phyloP scores from a whole-genome alignment of 2,329 filamentous ascomycete species.

The Colletotrichum tofieldiae region DNA sequence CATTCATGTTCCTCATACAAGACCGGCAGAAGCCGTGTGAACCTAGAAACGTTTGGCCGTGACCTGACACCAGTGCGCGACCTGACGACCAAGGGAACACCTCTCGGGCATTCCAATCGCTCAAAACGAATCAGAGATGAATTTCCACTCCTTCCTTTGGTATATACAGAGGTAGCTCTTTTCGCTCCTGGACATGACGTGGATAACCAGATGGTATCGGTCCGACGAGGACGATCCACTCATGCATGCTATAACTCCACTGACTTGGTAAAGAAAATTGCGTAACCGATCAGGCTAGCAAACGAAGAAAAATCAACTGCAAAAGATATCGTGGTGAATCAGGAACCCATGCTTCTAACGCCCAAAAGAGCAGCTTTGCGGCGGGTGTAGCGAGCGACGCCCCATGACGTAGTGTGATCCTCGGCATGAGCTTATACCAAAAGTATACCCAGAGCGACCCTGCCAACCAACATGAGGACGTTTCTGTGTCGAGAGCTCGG shows the following conservation, averaged over 20 bases:
- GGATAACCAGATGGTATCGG: constrained; percentile 9
- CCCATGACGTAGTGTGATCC: constrained; percentile 20
- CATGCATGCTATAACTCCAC: constrained; percentile 23
- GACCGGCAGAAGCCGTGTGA: not conserved
- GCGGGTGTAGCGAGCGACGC: constrained; percentile 30
- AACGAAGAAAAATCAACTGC: constrained; percentile 28
- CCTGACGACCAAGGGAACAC: not conserved
- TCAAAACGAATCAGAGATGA: constrained; percentile 27
- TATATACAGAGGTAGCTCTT: constrained; percentile 35
- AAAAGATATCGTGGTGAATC: constrained; percentile 21
- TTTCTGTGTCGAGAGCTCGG: not conserved
- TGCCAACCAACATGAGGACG: not conserved
- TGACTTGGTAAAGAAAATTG: constrained; percentile 25
- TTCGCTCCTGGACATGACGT: constrained; percentile 11
- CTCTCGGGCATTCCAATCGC: not conserved
- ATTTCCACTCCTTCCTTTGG: constrained; percentile 35
- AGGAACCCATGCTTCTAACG: constrained; percentile 28
- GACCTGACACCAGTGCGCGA: not conserved
- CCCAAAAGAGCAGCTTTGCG: constrained; percentile 13
- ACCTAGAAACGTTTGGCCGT: too few relatives aligned
- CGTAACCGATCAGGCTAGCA: constrained; percentile 26
- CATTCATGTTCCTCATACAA: not conserved
- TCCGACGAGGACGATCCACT: not conserved
- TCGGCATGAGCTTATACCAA: constrained; percentile 18
- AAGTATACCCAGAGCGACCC: constrained; percentile 3